Conservation (phyloP, 306 rosid genomes). For the Rosa lucieae region DNA sequence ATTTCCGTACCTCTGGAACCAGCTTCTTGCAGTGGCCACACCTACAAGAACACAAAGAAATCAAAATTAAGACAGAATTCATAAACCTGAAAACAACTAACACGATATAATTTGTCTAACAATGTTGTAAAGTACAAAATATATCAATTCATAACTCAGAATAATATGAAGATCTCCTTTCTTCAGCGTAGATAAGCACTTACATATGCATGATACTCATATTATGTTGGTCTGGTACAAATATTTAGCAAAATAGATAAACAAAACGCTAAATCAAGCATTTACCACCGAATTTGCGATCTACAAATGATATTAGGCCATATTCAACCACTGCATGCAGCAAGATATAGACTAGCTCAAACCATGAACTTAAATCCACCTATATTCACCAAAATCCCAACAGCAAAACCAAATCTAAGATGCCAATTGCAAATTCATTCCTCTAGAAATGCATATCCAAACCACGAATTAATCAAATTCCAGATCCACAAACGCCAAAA, state of each 20-base stretch:
- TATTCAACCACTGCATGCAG: slow-evolving; percentile 19
- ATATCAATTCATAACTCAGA: background rate
- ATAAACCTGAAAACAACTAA: background rate
- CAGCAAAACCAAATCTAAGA: background rate
- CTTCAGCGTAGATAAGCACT: background rate
- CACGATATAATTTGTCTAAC: background rate
- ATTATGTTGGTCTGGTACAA: background rate
- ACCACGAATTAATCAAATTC: slow-evolving; percentile 5
- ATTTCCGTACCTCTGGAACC: slow-evolving; percentile 77
- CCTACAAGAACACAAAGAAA: slow-evolving; percentile 39
- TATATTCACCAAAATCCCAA: background rate
- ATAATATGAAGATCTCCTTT: background rate
- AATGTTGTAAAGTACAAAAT: background rate
- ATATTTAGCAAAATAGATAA: background rate
- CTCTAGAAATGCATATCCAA: background rate
- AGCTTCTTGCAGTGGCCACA: slow-evolving; percentile 97
- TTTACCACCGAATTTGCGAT: background rate
- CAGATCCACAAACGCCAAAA: slow-evolving; percentile 32
- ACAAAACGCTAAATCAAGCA: background rate
- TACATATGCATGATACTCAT: background rate
- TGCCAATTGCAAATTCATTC: background rate
- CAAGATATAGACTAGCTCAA: background rate
- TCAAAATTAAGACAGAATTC: background rate
- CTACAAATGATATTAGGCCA: background rate
- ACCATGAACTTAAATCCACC: background rate